phyloP scores from a whole-genome alignment of 164 flowering plant species.

The Paratinospora sagittata region DNA sequence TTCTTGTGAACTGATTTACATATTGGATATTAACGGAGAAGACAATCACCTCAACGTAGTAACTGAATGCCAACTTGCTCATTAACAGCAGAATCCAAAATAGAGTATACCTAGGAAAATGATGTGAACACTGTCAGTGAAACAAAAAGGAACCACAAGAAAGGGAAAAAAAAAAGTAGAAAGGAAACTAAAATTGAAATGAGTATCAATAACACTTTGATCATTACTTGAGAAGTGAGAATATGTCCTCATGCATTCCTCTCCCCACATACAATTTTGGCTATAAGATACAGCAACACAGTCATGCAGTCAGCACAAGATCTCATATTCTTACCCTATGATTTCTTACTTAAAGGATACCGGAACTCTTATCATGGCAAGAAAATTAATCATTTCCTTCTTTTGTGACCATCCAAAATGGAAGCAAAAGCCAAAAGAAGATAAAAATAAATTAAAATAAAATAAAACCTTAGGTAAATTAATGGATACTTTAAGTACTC shows the following conservation, averaged over 20 bases:
- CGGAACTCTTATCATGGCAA: neutral
- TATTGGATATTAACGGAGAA: neutral
- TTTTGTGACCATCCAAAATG: neutral
- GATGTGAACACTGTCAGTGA: conserved; percentile 3
- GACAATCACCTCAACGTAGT: conserved; percentile 80
- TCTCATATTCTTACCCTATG: neutral
- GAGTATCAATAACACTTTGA: neutral
- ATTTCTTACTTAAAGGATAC: neutral
- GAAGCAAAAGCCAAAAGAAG: neutral
- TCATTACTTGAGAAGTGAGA: conserved; percentile 82
- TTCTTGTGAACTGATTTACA: neutral
- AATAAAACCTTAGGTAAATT: neutral
- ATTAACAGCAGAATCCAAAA: conserved; percentile 88
- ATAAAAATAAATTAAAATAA: too few species aligned
- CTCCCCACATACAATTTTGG: conserved; percentile 92
- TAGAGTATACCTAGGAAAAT: conserved; percentile 62
- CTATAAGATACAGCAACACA: conserved; percentile 30
- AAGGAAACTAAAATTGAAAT: neutral
- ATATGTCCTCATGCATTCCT: conserved; percentile 91
- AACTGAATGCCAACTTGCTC: conserved; percentile 94
- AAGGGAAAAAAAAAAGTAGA: too few species aligned
- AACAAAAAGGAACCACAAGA: neutral
- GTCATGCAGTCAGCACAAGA: conserved; percentile 6
- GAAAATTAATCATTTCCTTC: neutral
- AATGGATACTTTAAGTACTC: too few species aligned